A percentile compares a stretch with the other conserved stretches of the same genome.
These are phyloP conservation scores for Trypanosoma theileri DNA, from an alignment of 208 protist genomes.

Conservation along the genomic window DNA sequence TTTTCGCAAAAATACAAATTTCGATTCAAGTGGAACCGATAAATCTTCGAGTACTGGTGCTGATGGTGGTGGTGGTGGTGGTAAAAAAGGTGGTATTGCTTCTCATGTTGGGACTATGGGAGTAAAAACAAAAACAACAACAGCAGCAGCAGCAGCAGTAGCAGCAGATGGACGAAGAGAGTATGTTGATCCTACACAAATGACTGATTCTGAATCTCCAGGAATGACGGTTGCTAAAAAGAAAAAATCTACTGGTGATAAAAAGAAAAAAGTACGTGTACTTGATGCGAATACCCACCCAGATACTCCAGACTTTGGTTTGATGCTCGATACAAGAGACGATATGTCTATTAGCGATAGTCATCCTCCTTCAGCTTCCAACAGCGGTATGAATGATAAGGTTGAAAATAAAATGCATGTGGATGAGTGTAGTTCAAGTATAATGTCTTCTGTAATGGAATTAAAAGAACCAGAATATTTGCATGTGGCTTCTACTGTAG, in stretches of 20 bases:
- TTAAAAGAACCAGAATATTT: conserved; percentile 55
- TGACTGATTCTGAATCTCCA: neutral
- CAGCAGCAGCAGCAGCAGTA: neutral
- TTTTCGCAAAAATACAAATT: neutral
- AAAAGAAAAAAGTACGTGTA: conserved; percentile 13
- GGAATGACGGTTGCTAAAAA: neutral
- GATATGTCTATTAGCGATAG: no score
- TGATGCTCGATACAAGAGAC: no score
- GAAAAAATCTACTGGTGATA: neutral
- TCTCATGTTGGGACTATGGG: neutral
- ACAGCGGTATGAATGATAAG: no score
- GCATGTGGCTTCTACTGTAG: conserved; percentile 52
- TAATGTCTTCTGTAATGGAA: neutral
- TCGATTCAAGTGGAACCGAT: no score
- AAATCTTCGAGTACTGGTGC: neutral
- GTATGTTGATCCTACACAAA: neutral
- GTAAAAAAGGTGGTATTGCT: neutral
- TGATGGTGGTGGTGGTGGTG: neutral
- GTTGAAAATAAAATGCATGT: no score
- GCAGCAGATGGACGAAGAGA: neutral
- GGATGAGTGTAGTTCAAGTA: no score
- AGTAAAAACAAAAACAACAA: neutral
- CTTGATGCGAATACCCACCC: no score
- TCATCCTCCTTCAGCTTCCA: no score
- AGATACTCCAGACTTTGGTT: no score